Conservation (phyloP, 2,329 filamentous ascomycete genomes). For the Metarhizium sp. region DNA sequence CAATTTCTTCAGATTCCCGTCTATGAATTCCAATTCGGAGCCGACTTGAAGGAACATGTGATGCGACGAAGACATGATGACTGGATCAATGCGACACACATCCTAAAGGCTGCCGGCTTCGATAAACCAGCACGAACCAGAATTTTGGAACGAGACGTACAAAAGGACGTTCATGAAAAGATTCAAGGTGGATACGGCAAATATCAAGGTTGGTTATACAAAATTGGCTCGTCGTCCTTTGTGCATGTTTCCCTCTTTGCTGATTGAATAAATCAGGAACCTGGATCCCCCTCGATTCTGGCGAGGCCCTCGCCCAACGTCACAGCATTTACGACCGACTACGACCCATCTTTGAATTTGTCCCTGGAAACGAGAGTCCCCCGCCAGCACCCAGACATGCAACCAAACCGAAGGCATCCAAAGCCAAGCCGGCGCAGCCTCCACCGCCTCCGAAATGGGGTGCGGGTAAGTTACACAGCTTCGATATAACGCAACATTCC, state of each 20-base stretch:
- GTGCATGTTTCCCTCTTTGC: background rate
- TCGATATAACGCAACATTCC: background rate
- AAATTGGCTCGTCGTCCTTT: background rate
- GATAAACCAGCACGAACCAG: constrained; percentile 93
- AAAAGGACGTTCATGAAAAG: constrained; percentile 94
- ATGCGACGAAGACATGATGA: constrained; percentile 91
- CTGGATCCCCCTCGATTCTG: constrained; percentile 85
- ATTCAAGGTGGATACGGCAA: constrained; percentile 97
- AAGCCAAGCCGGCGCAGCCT: constrained; percentile 24
- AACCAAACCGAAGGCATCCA: constrained; percentile 72
- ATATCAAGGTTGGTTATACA: constrained; percentile 64
- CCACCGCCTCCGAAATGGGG: constrained; percentile 49
- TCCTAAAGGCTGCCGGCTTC: constrained; percentile 91
- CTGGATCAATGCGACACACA: constrained; percentile 99
- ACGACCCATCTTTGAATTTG: constrained; percentile 80
- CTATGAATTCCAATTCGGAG: constrained; percentile 82
- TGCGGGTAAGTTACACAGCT: constrained; percentile 9
- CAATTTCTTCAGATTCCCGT: constrained; percentile 66
- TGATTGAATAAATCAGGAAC: constrained; percentile 50
- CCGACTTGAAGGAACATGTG: constrained; percentile 73
- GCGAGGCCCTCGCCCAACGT: constrained; percentile 71
- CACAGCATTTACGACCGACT: constrained; percentile 82
- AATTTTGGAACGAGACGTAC: constrained; percentile 92
- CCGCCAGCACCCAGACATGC: constrained; percentile 91
- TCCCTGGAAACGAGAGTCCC: constrained; percentile 75